These are phyloP conservation scores for Podaxis pistillaris DNA, from an alignment of 768 basidiomycete genomes.

Conservation along the genomic window DNA sequence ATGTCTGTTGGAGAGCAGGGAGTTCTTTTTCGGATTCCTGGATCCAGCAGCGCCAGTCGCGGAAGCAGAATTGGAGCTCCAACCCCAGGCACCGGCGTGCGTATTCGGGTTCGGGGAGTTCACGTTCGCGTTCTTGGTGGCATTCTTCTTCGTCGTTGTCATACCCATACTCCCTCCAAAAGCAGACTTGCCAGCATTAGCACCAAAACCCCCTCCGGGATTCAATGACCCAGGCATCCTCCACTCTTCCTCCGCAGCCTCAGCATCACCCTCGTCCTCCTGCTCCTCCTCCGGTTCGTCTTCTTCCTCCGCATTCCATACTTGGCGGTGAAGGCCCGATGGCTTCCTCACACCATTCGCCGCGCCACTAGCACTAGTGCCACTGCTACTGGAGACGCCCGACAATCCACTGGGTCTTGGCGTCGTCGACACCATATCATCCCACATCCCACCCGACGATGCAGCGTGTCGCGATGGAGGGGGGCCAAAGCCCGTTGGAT, in stretches of 20 bases:
- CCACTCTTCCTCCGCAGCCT: constrained; percentile 4
- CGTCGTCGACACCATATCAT: constrained; percentile 9
- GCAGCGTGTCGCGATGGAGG: constrained; percentile 2
- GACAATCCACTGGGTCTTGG: constrained; percentile 3
- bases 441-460: constrained; percentile 10
- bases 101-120: neutral
- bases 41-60: neutral
- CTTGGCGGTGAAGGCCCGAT: constrained; percentile 6
- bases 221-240: constrained; percentile 13
- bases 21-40: neutral
- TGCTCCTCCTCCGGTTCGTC: neutral
- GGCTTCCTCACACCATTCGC: constrained; percentile 6
- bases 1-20: neutral
- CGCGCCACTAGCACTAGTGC: neutral
- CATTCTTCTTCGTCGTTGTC: neutral
- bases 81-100: neutral
- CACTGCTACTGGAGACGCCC: neutral
- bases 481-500: neutral
- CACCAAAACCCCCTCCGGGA: neutral
- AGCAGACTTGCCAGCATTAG: neutral
- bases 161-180: neutral
- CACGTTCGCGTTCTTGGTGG: neutral
- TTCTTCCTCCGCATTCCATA: constrained; percentile 11
- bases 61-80: neutral
- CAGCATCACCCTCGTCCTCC: constrained; percentile 6